These are phyloP conservation scores for Lagenidium giganteum DNA, from an alignment of 352 stramenopile genomes.

Conservation along the genomic window DNA sequence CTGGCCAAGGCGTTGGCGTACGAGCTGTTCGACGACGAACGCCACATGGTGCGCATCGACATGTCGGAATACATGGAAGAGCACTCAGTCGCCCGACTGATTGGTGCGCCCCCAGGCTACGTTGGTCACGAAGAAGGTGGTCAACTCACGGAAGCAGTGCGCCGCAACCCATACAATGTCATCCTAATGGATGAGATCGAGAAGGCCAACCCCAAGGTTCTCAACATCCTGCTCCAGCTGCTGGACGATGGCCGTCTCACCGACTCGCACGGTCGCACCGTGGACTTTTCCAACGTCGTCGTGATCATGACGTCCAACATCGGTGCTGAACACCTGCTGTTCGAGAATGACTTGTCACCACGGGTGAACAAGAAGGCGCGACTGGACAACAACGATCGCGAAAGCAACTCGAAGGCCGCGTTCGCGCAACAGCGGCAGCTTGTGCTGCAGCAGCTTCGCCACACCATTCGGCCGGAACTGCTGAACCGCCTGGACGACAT, in stretches of 20 bases:
- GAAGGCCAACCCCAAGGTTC: slow-evolving; percentile 95
- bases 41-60: slow-evolving; percentile 95
- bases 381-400: slow-evolving; percentile 22
- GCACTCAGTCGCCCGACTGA: slow-evolving; percentile 90
- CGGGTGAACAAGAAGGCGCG: slow-evolving; percentile 61
- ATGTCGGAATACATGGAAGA: slow-evolving; percentile 99
- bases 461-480: slow-evolving; percentile 92
- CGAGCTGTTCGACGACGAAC: slow-evolving; percentile 95
- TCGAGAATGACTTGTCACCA: slow-evolving; percentile 45
- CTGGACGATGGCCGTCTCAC: slow-evolving; percentile 98
- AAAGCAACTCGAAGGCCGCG: slow-evolving; percentile 20
- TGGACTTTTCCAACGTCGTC: slow-evolving; percentile 97
- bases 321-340: slow-evolving; percentile 88
- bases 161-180: slow-evolving; percentile 95
- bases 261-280: slow-evolving; percentile 93
- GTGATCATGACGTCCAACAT: slow-evolving; percentile 98
- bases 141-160: slow-evolving; percentile 95
- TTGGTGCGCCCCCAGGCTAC: slow-evolving; percentile 95
- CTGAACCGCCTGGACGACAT: slow-evolving; percentile 96
- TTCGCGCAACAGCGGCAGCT: slow-evolving; percentile 59
- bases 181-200: slow-evolving; percentile 98
- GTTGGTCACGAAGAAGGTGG: slow-evolving; percentile 94
- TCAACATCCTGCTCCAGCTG: slow-evolving; percentile 96
- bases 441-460: slow-evolving; percentile 86
- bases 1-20: slow-evolving; percentile 93